These are phyloP conservation scores for Salix arbutifolia DNA, from an alignment of 345 rosid species.

Conservation along the genomic window DNA sequence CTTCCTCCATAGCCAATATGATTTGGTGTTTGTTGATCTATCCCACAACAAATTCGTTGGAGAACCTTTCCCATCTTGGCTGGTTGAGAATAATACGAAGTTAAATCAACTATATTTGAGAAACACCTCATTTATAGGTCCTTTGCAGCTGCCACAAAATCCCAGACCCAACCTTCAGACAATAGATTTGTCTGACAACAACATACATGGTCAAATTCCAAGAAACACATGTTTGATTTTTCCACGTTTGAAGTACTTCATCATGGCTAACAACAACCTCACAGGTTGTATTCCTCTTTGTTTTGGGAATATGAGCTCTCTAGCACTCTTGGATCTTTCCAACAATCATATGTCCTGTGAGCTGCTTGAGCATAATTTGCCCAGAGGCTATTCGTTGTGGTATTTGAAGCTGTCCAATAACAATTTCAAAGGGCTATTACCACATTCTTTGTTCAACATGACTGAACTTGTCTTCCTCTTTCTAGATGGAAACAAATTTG, in stretches of 20 bases:
- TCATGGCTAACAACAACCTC: conserved; percentile 9
- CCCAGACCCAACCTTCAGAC: neutral
- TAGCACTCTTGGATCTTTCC: conserved; percentile 5
- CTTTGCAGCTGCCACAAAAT: neutral
- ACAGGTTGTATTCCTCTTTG: conserved; percentile 21
- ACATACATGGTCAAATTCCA: conserved; percentile 8
- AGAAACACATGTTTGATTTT: neutral
- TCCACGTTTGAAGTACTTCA: neutral
- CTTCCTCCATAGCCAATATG: neutral
- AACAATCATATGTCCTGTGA: neutral
- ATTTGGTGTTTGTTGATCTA: conserved; percentile 2
- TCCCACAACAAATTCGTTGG: neutral
- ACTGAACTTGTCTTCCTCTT: neutral
- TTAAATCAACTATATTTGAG: neutral
- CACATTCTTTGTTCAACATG: neutral
- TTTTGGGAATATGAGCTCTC: neutral
- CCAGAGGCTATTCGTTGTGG: neutral
- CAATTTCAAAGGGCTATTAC: neutral
- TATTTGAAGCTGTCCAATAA: neutral
- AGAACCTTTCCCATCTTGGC: conserved; percentile 21
- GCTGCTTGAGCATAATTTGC: neutral
- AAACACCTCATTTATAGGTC: neutral
- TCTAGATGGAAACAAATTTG: conserved; percentile 8
- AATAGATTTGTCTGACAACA: conserved; percentile 8
- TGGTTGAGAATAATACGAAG: conserved; percentile 21